phyloP scores from a whole-genome alignment of 192 early-diverging fungal species.

The Helicostylum pulchrum region DNA sequence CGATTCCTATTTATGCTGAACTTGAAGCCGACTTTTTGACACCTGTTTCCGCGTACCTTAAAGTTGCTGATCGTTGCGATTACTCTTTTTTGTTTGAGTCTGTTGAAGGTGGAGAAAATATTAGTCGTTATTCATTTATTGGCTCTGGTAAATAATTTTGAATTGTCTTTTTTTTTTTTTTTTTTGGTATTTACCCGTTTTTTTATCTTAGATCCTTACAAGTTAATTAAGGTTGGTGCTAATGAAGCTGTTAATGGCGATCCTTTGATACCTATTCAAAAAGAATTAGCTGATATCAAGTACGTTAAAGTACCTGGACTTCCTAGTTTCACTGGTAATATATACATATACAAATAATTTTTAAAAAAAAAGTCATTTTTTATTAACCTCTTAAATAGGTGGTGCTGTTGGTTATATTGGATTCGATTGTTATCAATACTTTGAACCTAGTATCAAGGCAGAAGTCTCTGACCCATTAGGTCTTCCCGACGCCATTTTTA shows the following conservation, averaged over 20 bases:
- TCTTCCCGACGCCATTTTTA: slow-evolving; percentile 90
- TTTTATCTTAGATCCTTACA: slow-evolving; percentile 72
- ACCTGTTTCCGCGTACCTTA: slow-evolving; percentile 94
- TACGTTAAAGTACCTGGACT: slow-evolving; percentile 82
- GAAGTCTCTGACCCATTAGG: slow-evolving; percentile 80
- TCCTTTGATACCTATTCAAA: slow-evolving; percentile 80
- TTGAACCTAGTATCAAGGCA: slow-evolving; percentile 89
- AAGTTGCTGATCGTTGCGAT: slow-evolving; percentile 70
- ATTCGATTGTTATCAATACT: slow-evolving; percentile 97
- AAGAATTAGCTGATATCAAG: slow-evolving; percentile 73
- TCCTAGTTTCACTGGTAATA: slow-evolving; percentile 76
- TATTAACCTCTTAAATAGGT: slow-evolving; percentile 48
- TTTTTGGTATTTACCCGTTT: not conserved
- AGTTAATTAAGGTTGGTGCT: slow-evolving; percentile 75
- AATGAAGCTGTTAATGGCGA: slow-evolving; percentile 73
- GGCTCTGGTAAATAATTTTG: slow-evolving; percentile 66
- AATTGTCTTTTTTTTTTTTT: slow-evolving; percentile 1
- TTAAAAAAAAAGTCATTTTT: not conserved
- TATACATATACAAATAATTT: not conserved
- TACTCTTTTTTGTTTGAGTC: slow-evolving; percentile 97
- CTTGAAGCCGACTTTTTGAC: slow-evolving; percentile 92
- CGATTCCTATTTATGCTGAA: slow-evolving; percentile 87
- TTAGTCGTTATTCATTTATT: slow-evolving; percentile 95
- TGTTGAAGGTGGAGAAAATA: slow-evolving; percentile 89
- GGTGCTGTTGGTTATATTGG: slow-evolving; percentile 97